Evolutionary conservation across 768 basidiomycete genomes (phyloP).

Genomic region (Termitomyces sp.): DNA sequence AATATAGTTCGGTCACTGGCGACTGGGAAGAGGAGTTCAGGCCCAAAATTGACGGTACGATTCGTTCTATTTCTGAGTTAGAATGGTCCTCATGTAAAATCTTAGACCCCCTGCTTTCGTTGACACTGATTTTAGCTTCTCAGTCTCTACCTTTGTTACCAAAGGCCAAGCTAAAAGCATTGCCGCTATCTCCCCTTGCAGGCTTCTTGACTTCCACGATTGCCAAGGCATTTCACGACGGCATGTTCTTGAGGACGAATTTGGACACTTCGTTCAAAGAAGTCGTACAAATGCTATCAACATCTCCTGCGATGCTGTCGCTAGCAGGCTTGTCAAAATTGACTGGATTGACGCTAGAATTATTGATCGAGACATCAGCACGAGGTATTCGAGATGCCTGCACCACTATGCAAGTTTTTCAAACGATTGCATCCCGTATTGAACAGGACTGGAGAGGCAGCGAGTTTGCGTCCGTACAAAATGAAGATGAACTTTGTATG

Average conservation of each 20-base stretch:
- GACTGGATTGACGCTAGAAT: constrained; percentile 28
- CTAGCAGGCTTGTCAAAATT: constrained; percentile 39
- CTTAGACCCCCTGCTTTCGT: constrained; percentile 41
- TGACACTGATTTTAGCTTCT: constrained; percentile 54
- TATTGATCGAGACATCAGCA: constrained; percentile 32
- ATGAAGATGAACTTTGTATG: constrained; percentile 29
- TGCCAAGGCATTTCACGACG: constrained; percentile 50
- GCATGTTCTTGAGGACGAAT: constrained; percentile 47
- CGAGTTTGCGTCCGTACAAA: constrained; percentile 28
- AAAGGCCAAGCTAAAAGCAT: constrained; percentile 49
- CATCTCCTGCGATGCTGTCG: constrained; percentile 31
- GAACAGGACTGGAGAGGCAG: constrained; percentile 48
- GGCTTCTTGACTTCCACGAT: constrained; percentile 41
- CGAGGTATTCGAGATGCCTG: constrained; percentile 19
- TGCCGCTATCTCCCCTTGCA: constrained; percentile 48
- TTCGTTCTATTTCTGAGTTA: constrained; percentile 6
- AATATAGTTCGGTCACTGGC: constrained; percentile 33
- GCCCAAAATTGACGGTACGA: constrained; percentile 42
- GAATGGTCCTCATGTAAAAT: not conserved
- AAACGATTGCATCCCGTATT: constrained; percentile 35
- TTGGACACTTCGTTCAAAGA: constrained; percentile 28
- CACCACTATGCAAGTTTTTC: constrained; percentile 28
- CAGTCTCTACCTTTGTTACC: constrained; percentile 57
- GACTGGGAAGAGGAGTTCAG: constrained; percentile 72
- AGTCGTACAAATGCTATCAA: constrained; percentile 27